Percentiles rank a stretch among this genome's conserved stretches.
Evolutionary conservation across 257 asterid species (phyloP).

Genomic region (Prunella vulgaris): DNA sequence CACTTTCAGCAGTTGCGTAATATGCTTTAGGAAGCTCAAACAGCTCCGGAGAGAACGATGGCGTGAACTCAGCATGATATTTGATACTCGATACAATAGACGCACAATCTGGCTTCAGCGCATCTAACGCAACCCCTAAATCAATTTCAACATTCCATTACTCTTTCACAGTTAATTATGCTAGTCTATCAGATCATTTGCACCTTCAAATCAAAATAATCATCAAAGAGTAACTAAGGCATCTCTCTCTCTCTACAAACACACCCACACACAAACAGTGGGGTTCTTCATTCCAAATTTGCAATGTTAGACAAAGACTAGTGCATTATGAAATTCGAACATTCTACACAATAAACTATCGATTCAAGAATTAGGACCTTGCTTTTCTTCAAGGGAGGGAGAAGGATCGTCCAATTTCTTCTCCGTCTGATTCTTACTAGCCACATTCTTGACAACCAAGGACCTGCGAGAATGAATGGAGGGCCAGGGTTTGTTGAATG

Average conservation of each 20-base stretch:
- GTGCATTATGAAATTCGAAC: background rate
- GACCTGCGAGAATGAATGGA: slow-evolving; percentile 22
- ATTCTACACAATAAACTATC: background rate
- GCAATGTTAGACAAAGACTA: background rate
- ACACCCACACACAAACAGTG: background rate
- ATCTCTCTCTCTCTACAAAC: too few species aligned
- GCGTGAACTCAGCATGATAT: slow-evolving; percentile 61
- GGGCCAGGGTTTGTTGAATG: slow-evolving; percentile 15
- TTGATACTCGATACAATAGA: slow-evolving; percentile 54
- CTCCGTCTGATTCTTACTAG: slow-evolving; percentile 34
- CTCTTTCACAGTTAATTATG: background rate
- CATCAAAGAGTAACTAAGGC: background rate
- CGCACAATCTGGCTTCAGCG: slow-evolving; percentile 44
- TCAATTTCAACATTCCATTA: slow-evolving; percentile 8
- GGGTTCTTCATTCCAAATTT: background rate
- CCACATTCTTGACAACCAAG: slow-evolving; percentile 40
- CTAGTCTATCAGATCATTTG: slow-evolving; percentile 1
- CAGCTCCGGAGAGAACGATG: slow-evolving; percentile 46
- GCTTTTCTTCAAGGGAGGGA: slow-evolving; percentile 22
- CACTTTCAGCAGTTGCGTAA: slow-evolving; percentile 58
- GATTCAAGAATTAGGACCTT: slow-evolving; percentile 12
- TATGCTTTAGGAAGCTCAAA: slow-evolving; percentile 53
- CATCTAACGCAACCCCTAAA: slow-evolving; percentile 35
- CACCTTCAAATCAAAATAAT: background rate
- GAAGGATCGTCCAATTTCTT: slow-evolving; percentile 20